These are phyloP conservation scores for Leavenworthia alabamica DNA, from an alignment of 345 rosid species.

Conservation along the genomic window DNA sequence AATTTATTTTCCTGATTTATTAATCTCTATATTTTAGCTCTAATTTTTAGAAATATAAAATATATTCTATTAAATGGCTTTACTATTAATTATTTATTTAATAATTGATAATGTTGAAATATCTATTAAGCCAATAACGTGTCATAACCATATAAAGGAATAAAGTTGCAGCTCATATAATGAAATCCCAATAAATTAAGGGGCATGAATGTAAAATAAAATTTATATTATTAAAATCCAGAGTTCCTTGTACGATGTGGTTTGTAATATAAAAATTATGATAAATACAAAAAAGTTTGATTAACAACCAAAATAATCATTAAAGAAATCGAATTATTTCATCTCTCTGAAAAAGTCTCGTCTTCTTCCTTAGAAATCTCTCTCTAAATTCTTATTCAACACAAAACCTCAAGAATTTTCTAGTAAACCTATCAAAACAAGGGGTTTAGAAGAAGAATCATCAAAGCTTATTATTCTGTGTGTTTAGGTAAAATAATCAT, in stretches of 20 bases:
- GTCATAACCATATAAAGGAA: not conserved
- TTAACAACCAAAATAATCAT: slow-evolving; percentile 29
- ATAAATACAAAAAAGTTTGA: slow-evolving; percentile 27
- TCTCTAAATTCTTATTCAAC: not conserved
- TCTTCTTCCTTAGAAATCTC: slow-evolving; percentile 11
- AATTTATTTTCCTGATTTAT: not conserved
- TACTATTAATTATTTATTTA: not conserved
- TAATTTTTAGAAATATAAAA: not conserved
- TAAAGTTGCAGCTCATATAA: not conserved
- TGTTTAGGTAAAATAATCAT: not conserved
- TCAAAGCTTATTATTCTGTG: not conserved
- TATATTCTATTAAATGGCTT: not conserved
- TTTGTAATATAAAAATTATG: slow-evolving; percentile 19
- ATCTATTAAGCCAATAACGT: not conserved
- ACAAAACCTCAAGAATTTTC: slow-evolving; percentile 3
- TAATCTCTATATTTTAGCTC: not conserved
- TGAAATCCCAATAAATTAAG: not conserved
- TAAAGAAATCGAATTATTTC: slow-evolving; percentile 4
- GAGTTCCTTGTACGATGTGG: slow-evolving; percentile 29
- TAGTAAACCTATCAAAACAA: not conserved
- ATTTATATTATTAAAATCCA: not conserved
- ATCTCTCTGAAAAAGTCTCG: slow-evolving; percentile 26
- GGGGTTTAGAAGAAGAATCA: not conserved
- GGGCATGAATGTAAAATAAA: not conserved
- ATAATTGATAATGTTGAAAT: not conserved